phyloP scores from a whole-genome alignment of 2,329 filamentous ascomycete species.

The Aspergillus sclerotialis region DNA sequence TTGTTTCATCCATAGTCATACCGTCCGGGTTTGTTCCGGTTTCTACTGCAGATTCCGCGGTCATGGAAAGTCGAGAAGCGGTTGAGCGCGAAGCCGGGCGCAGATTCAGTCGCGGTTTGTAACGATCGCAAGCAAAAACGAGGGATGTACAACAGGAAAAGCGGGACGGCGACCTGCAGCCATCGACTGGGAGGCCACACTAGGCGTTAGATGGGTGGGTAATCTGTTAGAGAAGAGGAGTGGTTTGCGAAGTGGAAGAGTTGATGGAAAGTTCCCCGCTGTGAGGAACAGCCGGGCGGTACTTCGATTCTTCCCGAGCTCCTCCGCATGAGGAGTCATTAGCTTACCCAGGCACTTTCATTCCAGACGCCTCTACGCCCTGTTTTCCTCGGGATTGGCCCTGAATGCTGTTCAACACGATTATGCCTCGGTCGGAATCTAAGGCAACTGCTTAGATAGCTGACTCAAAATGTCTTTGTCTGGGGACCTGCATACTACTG shows the following conservation, averaged over 20 bases:
- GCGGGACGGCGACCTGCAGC: conserved; percentile 21
- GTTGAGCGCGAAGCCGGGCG: conserved; percentile 13
- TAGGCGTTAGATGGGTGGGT: background rate
- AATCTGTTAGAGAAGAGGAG: background rate
- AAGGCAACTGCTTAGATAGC: too few species aligned
- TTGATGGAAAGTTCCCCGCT: background rate
- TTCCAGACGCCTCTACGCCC: too few species aligned
- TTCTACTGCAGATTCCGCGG: conserved; percentile 20
- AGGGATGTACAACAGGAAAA: conserved; percentile 13
- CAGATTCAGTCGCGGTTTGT: conserved; percentile 6
- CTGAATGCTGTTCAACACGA: too few species aligned
- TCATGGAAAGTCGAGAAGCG: conserved; percentile 17
- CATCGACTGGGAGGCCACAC: conserved; percentile 9
- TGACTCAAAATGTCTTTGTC: too few species aligned
- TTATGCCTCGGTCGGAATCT: too few species aligned
- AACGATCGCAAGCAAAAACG: conserved; percentile 7
- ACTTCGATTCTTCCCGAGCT: conserved; percentile 11
- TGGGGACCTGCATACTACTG: too few species aligned
- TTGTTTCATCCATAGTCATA: conserved; percentile 21
- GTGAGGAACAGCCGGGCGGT: background rate
- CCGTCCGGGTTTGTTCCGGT: conserved; percentile 18
- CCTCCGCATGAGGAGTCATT: conserved; percentile 13
- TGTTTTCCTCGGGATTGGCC: conserved; percentile 4
- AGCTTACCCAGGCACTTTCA: too few species aligned
- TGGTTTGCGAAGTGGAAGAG: background rate